These are phyloP conservation scores for Trifolium repens DNA, from an alignment of 306 rosid genomes.

Conservation along the genomic window DNA sequence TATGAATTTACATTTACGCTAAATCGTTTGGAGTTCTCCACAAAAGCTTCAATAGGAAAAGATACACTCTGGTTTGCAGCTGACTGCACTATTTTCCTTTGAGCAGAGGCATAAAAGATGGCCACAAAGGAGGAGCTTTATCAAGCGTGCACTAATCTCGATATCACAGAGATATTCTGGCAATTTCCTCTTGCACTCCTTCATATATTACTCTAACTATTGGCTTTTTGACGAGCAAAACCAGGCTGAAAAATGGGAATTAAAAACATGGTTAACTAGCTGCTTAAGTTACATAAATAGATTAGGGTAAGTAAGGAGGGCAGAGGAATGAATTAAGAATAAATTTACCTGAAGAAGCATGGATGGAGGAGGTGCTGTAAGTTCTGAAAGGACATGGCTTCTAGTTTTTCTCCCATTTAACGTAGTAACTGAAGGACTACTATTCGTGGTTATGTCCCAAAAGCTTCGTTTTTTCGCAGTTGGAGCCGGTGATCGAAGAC, in stretches of 20 bases:
- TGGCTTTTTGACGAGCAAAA: slow-evolving; percentile 81
- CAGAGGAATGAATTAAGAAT: slow-evolving; percentile 18
- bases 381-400: slow-evolving; percentile 78
- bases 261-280: slow-evolving; percentile 49
- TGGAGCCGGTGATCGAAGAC: slow-evolving; percentile 79
- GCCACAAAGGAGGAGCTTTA: slow-evolving; percentile 39
- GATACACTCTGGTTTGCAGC: slow-evolving; percentile 36
- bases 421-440: slow-evolving; percentile 79
- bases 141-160: slow-evolving; percentile 27
- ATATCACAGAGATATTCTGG: slow-evolving; percentile 24
- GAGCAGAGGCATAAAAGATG: slow-evolving; percentile 36
- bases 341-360: slow-evolving; percentile 93
- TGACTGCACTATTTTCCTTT: slow-evolving; percentile 38
- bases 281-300: slow-evolving; percentile 44
- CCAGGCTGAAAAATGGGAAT: slow-evolving; percentile 73
- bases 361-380: slow-evolving; percentile 70
- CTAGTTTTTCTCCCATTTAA: slow-evolving; percentile 85
- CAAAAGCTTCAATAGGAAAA: not conserved
- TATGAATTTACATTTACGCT: slow-evolving; percentile 38
- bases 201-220: slow-evolving; percentile 48
- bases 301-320: not conserved
- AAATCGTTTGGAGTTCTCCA: not conserved
- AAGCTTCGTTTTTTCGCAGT: slow-evolving; percentile 88
- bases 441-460: slow-evolving; percentile 91
- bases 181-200: slow-evolving; percentile 34